These are phyloP conservation scores for Penicillium griseofulvum DNA, from an alignment of 2,329 filamentous ascomycete species.

Conservation along the genomic window DNA sequence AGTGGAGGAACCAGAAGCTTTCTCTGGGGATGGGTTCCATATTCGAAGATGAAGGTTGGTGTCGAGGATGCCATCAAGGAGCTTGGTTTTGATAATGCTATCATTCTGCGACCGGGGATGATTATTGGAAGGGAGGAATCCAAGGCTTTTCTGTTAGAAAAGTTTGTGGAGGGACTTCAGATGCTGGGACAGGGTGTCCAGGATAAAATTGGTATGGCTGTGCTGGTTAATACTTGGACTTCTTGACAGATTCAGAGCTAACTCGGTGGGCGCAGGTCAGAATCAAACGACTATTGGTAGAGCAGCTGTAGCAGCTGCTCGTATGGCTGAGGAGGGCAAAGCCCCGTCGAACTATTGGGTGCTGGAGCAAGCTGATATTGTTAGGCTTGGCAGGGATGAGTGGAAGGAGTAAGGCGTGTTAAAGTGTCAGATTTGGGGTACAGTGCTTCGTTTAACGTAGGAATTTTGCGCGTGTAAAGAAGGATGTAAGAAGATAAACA, in stretches of 20 bases:
- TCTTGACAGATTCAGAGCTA: background rate
- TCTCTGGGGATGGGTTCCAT: slow-evolving; percentile 30
- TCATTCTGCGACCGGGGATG: slow-evolving; percentile 38
- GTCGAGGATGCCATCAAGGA: slow-evolving; percentile 38
- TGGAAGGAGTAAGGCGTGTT: slow-evolving; percentile 21
- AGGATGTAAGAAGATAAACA: background rate
- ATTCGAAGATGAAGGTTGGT: slow-evolving; percentile 39
- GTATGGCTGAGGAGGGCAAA: slow-evolving; percentile 25
- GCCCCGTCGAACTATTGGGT: slow-evolving; percentile 32
- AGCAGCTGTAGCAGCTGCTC: slow-evolving; percentile 30
- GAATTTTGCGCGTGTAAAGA: background rate
- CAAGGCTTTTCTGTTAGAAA: slow-evolving; percentile 23
- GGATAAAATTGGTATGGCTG: slow-evolving; percentile 28
- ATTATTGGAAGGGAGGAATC: slow-evolving; percentile 32
- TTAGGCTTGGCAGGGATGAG: slow-evolving; percentile 29
- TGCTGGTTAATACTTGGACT: background rate
- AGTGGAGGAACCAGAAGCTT: slow-evolving; percentile 33
- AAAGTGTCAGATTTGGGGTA: too few relatives aligned
- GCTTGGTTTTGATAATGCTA: slow-evolving; percentile 36
- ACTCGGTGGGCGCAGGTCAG: slow-evolving; percentile 19
- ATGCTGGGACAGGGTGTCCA: slow-evolving; percentile 26
- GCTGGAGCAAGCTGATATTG: slow-evolving; percentile 29
- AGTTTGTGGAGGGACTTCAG: slow-evolving; percentile 20
- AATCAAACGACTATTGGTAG: slow-evolving; percentile 28
- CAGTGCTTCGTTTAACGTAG: background rate